Evolutionary conservation across 2,329 filamentous ascomycete species (phyloP).

Genomic region (Botryotinia globosa): DNA sequence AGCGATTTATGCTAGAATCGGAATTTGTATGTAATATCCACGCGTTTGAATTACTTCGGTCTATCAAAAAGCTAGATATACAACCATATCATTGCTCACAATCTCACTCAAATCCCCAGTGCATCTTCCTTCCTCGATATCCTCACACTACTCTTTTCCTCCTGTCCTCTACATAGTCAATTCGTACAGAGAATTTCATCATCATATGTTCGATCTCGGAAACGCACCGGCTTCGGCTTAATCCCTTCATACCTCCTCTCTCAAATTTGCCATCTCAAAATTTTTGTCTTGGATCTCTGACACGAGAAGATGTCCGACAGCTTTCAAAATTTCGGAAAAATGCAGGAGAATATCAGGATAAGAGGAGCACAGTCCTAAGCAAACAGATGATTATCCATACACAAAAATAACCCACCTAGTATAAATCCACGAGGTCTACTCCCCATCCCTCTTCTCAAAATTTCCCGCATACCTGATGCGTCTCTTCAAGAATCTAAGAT

Average conservation of each 20-base stretch:
- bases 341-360: neutral
- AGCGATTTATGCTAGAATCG: too few species aligned
- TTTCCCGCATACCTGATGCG: neutral
- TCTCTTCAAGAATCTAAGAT: neutral
- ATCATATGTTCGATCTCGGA: neutral
- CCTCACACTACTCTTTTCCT: too few species aligned
- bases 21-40: too few species aligned
- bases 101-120: too few species aligned
- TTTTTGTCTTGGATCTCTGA: neutral
- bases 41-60: too few species aligned
- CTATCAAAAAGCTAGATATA: too few species aligned
- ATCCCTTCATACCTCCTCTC: rapidly evolving
- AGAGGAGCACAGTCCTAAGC: neutral
- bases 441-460: neutral
- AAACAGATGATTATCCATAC: neutral
- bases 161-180: too few species aligned
- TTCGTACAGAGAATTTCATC: neutral
- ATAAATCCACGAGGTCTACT: neutral
- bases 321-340: rapidly evolving
- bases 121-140: too few species aligned
- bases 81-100: too few species aligned
- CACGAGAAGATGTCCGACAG: rapidly evolving
- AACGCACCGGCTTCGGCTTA: neutral
- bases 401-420: neutral
- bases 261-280: neutral